phyloP scores from a whole-genome alignment of 257 asterid species.

The Solanum pennellii region DNA sequence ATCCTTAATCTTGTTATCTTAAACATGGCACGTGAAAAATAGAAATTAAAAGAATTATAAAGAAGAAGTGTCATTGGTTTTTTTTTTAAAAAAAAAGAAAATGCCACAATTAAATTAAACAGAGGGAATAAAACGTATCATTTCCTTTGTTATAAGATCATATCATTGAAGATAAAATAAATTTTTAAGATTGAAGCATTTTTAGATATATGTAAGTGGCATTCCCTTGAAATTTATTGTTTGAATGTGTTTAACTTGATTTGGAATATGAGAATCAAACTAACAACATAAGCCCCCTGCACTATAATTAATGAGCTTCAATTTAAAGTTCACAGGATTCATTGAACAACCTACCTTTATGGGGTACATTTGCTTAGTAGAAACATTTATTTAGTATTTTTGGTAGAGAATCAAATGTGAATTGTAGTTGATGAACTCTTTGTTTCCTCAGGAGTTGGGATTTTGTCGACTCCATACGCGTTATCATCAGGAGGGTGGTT shows the following conservation, averaged over 20 bases:
- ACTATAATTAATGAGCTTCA: too few relatives aligned
- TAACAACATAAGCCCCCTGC: too few relatives aligned
- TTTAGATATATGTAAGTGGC: not conserved
- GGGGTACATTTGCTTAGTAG: too few relatives aligned
- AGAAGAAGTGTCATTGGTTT: too few relatives aligned
- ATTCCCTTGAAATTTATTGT: not conserved
- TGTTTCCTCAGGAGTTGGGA: slow-evolving; percentile 58
- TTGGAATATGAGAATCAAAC: not conserved
- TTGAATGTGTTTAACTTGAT: not conserved
- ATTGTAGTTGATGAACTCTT: not conserved
- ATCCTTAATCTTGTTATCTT: too few relatives aligned
- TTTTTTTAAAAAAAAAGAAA: too few relatives aligned
- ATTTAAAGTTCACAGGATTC: too few relatives aligned
- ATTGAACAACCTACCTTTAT: too few relatives aligned
- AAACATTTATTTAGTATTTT: too few relatives aligned
- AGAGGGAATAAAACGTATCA: not conserved
- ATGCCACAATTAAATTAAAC: not conserved
- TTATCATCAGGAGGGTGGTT: slow-evolving; percentile 82
- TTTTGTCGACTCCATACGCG: slow-evolving; percentile 74
- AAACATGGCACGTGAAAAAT: too few relatives aligned
- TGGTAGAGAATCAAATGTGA: too few relatives aligned
- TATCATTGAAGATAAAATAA: not conserved
- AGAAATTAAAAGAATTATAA: too few relatives aligned
- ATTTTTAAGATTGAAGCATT: not conserved
- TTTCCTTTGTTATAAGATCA: not conserved